phyloP scores from a whole-genome alignment of 805 yeast genomes.

The Candida germanica region DNA sequence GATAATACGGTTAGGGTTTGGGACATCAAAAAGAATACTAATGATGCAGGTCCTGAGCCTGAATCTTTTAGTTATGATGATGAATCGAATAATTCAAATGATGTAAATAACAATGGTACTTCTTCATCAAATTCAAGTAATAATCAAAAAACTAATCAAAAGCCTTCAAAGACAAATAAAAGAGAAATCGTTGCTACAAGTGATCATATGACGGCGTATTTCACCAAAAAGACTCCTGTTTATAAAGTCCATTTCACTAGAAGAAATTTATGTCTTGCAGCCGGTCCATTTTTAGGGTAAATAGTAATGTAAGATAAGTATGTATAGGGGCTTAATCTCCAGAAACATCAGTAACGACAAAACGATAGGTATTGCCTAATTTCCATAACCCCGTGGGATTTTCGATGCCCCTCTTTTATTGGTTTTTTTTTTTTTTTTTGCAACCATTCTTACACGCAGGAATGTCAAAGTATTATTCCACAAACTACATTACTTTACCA shows the following conservation, averaged over 20 bases:
- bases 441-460: too few relatives aligned
- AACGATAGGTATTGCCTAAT: too few relatives aligned
- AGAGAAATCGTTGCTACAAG: constrained; percentile 75
- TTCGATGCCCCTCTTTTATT: too few relatives aligned
- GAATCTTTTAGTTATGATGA: constrained; percentile 49
- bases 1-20: constrained; percentile 93
- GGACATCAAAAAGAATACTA: constrained; percentile 87
- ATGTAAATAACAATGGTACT: constrained; percentile 8
- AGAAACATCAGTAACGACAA: too few relatives aligned
- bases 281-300: constrained; percentile 68
- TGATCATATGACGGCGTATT: constrained; percentile 90
- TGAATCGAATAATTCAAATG: constrained; percentile 8
- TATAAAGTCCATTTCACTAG: constrained; percentile 90
- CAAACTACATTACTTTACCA: too few relatives aligned
- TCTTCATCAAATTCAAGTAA: not conserved
- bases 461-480: too few relatives aligned
- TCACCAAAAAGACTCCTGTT: constrained; percentile 91
- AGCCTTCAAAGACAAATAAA: constrained; percentile 49
- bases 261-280: constrained; percentile 87
- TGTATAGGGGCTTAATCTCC: too few relatives aligned
- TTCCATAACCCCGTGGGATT: too few relatives aligned
- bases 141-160: constrained; percentile 23
- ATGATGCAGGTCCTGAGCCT: constrained; percentile 74
- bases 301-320: too few relatives aligned
- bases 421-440: too few relatives aligned